These are phyloP conservation scores for Phytophthora fragariaefolia DNA, from an alignment of 352 stramenopile species.

Conservation along the genomic window DNA sequence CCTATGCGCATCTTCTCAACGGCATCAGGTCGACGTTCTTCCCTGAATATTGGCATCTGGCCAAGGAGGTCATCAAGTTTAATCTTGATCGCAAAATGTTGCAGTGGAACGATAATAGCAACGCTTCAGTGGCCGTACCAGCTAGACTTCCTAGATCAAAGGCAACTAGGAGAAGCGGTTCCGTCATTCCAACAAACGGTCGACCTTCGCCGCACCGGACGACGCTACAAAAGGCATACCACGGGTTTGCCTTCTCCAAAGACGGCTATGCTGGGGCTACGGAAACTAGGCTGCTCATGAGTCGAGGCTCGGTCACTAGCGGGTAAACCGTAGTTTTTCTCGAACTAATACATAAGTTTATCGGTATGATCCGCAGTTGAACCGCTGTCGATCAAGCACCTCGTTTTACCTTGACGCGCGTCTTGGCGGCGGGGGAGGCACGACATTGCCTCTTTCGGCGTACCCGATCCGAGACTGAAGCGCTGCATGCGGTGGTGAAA, in stretches of 20 bases:
- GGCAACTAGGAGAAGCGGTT: conserved; percentile 36
- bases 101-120: conserved; percentile 71
- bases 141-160: conserved; percentile 23
- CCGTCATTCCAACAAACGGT: conserved; percentile 44
- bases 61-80: conserved; percentile 80
- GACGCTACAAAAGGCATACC: conserved; percentile 51
- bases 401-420: too few relatives aligned
- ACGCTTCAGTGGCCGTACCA: conserved; percentile 56
- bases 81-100: conserved; percentile 59
- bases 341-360: conserved; percentile 11
- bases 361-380: neutral
- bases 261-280: conserved; percentile 60
- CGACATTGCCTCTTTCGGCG: conserved; percentile 29
- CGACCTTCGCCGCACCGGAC: conserved; percentile 27
- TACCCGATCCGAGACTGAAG: conserved; percentile 45
- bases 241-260: conserved; percentile 80
- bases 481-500: conserved; percentile 30
- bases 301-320: conserved; percentile 42
- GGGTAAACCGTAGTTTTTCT: conserved; percentile 7
- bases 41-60: conserved; percentile 82
- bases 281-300: conserved; percentile 63
- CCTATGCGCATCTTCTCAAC: conserved; percentile 58
- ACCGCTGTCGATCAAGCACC: too few relatives aligned
- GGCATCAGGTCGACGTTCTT: conserved; percentile 65
- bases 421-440: conserved; percentile 29